These are phyloP conservation scores for Heimioporus sp. DNA, from an alignment of 768 basidiomycete genomes.

Conservation along the genomic window DNA sequence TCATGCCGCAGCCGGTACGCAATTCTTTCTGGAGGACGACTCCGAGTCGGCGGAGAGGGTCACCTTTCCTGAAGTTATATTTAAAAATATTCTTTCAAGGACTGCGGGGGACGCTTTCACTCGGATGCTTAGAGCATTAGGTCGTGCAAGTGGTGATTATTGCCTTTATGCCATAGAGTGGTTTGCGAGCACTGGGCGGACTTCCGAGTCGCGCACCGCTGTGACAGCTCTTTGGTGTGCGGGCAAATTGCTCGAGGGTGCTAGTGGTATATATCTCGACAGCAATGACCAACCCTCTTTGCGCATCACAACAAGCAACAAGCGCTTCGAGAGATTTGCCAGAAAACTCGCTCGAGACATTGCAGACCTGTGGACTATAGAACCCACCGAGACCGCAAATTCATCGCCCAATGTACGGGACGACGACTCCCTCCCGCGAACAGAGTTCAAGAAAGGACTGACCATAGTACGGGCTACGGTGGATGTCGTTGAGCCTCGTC, in stretches of 20 bases:
- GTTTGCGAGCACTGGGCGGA: conserved; percentile 57
- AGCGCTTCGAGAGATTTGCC: conserved; percentile 60
- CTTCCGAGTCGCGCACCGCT: conserved; percentile 43
- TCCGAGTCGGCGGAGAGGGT: conserved; percentile 33
- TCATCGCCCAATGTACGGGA: conserved; percentile 10
- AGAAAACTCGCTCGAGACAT: conserved; percentile 61
- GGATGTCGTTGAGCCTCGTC: conserved; percentile 40
- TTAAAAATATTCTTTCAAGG: conserved; percentile 54
- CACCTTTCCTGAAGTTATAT: conserved; percentile 57
- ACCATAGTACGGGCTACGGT: conserved; percentile 58
- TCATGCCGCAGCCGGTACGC: conserved; percentile 43
- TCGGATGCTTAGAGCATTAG: conserved; percentile 72
- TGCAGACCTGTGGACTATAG: conserved; percentile 69
- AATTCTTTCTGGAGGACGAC: conserved; percentile 54
- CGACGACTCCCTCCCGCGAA: conserved; percentile 38
- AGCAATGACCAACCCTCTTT: conserved; percentile 11
- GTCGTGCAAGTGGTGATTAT: conserved; percentile 62
- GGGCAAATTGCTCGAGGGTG: conserved; percentile 71
- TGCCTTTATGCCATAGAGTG: conserved; percentile 82
- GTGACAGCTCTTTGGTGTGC: conserved; percentile 86
- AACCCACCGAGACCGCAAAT: conserved; percentile 30
- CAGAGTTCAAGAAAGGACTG: conserved; percentile 70
- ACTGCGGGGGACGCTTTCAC: conserved; percentile 55
- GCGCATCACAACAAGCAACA: conserved; percentile 30
- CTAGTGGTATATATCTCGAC: conserved; percentile 47